A percentile compares a stretch with the other conserved stretches of the same genome.
Conservation (phyloP, 148 eudicot genomes). For the Silene latifolia region DNA sequence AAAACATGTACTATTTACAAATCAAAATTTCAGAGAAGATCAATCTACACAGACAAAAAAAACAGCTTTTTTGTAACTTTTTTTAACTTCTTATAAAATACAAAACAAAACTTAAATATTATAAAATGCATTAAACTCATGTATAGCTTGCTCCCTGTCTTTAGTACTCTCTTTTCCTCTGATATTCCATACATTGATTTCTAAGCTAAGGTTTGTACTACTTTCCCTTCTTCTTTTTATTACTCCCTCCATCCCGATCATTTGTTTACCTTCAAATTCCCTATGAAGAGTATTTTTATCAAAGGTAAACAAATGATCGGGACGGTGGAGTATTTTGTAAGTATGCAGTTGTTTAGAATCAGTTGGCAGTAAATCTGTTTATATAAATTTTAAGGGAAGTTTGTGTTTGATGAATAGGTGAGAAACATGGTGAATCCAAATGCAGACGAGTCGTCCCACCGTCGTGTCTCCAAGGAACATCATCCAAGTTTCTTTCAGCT, state of each 20-base stretch:
- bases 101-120: too few relatives aligned
- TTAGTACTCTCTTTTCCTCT: too few relatives aligned
- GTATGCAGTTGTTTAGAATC: too few relatives aligned
- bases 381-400: not conserved
- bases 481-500: not conserved
- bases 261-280: too few relatives aligned
- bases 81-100: too few relatives aligned
- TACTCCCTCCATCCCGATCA: too few relatives aligned
- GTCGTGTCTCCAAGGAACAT: not conserved
- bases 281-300: too few relatives aligned
- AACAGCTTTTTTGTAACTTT: too few relatives aligned
- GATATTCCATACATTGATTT: not conserved
- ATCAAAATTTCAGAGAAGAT: not conserved
- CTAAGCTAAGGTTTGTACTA: not conserved
- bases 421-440: not conserved
- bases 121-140: too few relatives aligned
- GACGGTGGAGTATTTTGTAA: too few relatives aligned
- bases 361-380: not conserved
- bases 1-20: not conserved
- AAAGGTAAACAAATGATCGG: too few relatives aligned
- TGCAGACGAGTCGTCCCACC: not conserved
- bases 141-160: too few relatives aligned
- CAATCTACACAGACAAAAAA: not conserved
- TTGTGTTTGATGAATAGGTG: not conserved
- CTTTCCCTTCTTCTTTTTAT: not conserved